A percentile compares a stretch with the other conserved stretches of the same genome.
These are phyloP conservation scores for Lactarius psammicola DNA, from an alignment of 768 basidiomycete species.

Conservation along the genomic window DNA sequence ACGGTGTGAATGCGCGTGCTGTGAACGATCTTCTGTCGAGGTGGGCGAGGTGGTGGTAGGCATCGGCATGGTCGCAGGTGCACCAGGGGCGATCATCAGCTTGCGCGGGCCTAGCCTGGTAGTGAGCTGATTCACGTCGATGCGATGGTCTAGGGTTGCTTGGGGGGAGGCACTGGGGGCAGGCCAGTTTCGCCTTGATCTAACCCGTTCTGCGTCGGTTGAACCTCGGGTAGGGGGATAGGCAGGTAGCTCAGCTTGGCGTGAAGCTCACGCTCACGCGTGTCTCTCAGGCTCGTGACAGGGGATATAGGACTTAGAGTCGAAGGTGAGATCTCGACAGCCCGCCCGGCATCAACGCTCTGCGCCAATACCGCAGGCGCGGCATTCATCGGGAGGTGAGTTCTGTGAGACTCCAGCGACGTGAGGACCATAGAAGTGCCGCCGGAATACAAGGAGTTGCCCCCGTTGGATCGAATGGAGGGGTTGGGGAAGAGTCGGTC, in stretches of 20 bases:
- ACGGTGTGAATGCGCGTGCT: not conserved
- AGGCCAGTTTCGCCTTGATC: not conserved
- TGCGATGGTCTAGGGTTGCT: not conserved
- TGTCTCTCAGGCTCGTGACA: too few relatives aligned
- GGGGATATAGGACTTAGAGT: not conserved
- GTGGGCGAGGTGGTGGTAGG: not conserved
- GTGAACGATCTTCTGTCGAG: constrained; percentile 4
- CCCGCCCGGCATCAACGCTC: constrained; percentile 9
- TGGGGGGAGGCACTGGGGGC: constrained; percentile 6
- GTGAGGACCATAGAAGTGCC: constrained; percentile 1
- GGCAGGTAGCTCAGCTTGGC: not conserved
- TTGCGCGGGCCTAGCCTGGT: not conserved
- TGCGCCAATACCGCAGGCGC: constrained; percentile 15
- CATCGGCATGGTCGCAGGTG: not conserved
- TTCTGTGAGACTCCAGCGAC: constrained; percentile 18
- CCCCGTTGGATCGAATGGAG: constrained; percentile 8
- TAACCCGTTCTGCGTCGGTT: not conserved
- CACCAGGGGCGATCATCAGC: not conserved
- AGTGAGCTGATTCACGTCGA: constrained; percentile 14
- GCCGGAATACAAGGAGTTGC: constrained; percentile 10
- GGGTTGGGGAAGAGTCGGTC: constrained; percentile 21
- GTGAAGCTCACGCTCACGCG: constrained; percentile 1
- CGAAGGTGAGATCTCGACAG: constrained; percentile 11
- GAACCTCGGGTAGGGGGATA: not conserved
- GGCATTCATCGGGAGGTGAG: constrained; percentile 18